phyloP scores from a whole-genome alignment of 73 alveolate genomes.

The Tetrahymena malaccensis region DNA sequence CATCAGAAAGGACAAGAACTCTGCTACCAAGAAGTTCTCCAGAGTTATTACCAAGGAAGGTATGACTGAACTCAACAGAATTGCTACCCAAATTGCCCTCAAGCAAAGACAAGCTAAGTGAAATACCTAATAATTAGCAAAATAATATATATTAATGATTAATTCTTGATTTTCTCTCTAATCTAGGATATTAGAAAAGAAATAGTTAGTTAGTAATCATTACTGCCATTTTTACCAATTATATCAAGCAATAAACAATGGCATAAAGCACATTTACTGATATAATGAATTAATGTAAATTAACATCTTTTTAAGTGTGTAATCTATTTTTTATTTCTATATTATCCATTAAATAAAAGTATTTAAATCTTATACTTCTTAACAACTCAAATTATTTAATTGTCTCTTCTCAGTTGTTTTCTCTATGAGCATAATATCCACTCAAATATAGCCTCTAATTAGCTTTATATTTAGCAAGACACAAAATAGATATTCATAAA shows the following conservation, averaged over 20 bases:
- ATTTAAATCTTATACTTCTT: not conserved
- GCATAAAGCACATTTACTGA: not conserved
- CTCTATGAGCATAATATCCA: not conserved
- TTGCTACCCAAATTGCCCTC: constrained; percentile 44
- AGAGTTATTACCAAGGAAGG: constrained; percentile 54
- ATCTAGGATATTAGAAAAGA: not conserved
- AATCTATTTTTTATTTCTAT: not conserved
- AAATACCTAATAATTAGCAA: not conserved
- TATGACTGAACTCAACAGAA: constrained; percentile 49
- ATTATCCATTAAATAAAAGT: not conserved
- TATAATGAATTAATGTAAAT: not conserved
- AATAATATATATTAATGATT: not conserved
- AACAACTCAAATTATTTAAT: not conserved
- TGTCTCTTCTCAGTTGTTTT: not conserved
- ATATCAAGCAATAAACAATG: not conserved
- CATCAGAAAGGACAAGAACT: constrained; percentile 57
- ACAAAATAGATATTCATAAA: not conserved
- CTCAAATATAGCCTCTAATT: not conserved
- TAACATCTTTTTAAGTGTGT: not conserved
- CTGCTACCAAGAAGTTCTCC: constrained; percentile 37
- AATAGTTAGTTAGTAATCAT: not conserved
- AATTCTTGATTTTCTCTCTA: not conserved
- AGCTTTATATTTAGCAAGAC: not conserved
- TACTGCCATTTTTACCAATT: not conserved
- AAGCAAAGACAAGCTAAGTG: not conserved